Percentiles rank a stretch among this genome's conserved stretches.
These are phyloP conservation scores for Stephania cephalantha DNA, from an alignment of 164 flowering plant genomes.

Conservation along the genomic window DNA sequence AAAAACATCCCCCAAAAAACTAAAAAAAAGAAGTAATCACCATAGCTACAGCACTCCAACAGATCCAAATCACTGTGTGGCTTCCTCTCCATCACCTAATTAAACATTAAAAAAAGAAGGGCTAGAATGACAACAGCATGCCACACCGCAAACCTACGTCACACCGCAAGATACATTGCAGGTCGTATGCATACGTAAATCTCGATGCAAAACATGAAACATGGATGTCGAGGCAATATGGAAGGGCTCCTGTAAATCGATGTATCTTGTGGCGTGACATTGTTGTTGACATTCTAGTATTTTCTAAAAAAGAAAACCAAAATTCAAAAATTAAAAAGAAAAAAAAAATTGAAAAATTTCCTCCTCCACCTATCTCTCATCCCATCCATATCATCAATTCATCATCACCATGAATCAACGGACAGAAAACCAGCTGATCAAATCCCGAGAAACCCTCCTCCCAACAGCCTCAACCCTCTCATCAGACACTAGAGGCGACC, in stretches of 20 bases:
- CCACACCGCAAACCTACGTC: too few species aligned
- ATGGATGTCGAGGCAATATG: too few species aligned
- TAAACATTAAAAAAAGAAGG: not conserved
- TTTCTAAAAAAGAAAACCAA: not conserved
- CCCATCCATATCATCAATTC: not conserved
- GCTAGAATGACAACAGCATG: too few species aligned
- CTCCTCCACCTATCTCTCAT: not conserved
- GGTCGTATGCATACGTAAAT: too few species aligned
- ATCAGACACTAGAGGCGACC: conserved; percentile 34
- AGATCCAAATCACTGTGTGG: not conserved
- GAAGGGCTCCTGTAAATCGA: too few species aligned
- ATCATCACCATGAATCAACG: conserved; percentile 8
- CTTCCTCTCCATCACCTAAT: not conserved
- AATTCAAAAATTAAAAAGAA: not conserved
- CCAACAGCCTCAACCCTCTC: conserved; percentile 17
- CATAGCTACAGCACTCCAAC: not conserved
- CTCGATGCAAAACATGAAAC: too few species aligned
- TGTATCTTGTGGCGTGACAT: too few species aligned
- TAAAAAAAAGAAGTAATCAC: not conserved
- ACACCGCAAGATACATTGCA: too few species aligned
- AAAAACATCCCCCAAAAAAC: conserved; percentile 6
- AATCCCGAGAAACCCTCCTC: conserved; percentile 27
- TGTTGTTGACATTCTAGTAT: too few species aligned
- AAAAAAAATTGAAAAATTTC: not conserved
- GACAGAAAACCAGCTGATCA: conserved; percentile 30